These are phyloP conservation scores for Aotearoamyces nothofagi DNA, from an alignment of 2,329 filamentous ascomycete genomes.

Conservation along the genomic window DNA sequence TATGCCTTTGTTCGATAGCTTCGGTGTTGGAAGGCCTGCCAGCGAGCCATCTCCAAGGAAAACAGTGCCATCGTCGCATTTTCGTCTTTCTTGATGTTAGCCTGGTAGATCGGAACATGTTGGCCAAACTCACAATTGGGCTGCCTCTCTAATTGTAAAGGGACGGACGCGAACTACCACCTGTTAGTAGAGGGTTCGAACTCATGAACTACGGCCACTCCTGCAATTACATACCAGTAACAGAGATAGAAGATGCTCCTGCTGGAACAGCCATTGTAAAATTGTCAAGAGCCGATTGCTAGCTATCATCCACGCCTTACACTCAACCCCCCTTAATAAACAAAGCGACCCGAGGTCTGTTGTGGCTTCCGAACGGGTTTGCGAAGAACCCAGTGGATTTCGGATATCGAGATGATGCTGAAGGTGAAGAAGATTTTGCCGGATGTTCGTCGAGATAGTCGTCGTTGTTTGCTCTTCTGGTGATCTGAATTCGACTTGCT, in stretches of 20 bases:
- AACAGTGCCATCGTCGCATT: conserved; percentile 66
- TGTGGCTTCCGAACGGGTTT: too few relatives aligned
- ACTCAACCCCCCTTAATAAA: too few relatives aligned
- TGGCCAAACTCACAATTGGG: conserved; percentile 47
- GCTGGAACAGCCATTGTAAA: too few relatives aligned
- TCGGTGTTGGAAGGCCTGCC: conserved; percentile 72
- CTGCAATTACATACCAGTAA: conserved; percentile 19
- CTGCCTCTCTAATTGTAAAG: conserved; percentile 82
- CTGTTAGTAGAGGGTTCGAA: conserved; percentile 6
- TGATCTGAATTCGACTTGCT: too few relatives aligned
- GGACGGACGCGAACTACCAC: conserved; percentile 49
- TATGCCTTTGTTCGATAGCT: conserved; percentile 73
- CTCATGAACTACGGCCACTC: neutral
- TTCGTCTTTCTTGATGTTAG: conserved; percentile 20
- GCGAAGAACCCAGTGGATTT: too few relatives aligned
- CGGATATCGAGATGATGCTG: too few relatives aligned
- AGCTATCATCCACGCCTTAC: too few relatives aligned
- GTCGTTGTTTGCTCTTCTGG: too few relatives aligned
- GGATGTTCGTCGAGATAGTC: too few relatives aligned
- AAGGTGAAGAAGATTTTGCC: too few relatives aligned
- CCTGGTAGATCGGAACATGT: neutral
- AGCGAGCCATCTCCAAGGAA: conserved; percentile 96
- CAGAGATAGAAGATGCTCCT: conserved; percentile 22
- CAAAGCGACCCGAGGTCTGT: too few relatives aligned
- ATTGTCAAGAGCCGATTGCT: too few relatives aligned